These are phyloP conservation scores for Saccharomycopsis sp. DNA, from an alignment of 805 yeast genomes.

Conservation along the genomic window DNA sequence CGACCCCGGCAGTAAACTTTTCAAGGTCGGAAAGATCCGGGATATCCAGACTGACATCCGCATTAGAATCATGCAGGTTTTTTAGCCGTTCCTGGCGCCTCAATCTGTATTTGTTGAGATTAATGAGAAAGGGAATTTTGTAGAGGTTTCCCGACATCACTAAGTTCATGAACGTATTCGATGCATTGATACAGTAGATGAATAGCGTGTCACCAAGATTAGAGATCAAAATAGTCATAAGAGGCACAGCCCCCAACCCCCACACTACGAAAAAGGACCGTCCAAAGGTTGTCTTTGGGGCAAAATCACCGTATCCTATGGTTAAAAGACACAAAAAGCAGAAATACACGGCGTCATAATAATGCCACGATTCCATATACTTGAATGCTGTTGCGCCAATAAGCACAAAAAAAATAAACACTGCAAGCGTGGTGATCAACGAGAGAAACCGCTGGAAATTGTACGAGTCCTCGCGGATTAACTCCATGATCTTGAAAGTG, in stretches of 20 bases:
- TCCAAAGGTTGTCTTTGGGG: conserved; percentile 60
- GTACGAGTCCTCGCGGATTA: conserved; percentile 39
- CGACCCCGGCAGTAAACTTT: neutral
- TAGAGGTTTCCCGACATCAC: conserved; percentile 17
- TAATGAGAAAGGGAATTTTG: conserved; percentile 7
- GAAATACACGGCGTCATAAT: conserved; percentile 67
- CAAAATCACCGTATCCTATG: conserved; percentile 77
- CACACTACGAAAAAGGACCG: conserved; percentile 68
- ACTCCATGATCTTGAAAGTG: conserved; percentile 50
- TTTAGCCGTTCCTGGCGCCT: conserved; percentile 17
- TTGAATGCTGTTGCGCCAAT: conserved; percentile 64
- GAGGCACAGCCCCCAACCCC: conserved; percentile 79
- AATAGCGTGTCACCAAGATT: conserved; percentile 59
- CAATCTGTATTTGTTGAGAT: neutral
- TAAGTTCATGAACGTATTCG: conserved; percentile 12
- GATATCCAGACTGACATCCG: conserved; percentile 14
- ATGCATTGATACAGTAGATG: conserved; percentile 24
- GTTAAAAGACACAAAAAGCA: conserved; percentile 70
- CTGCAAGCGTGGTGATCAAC: conserved; percentile 33
- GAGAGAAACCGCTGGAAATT: conserved; percentile 34
- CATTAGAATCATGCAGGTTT: conserved; percentile 20
- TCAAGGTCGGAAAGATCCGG: neutral
- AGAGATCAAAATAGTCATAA: conserved; percentile 76
- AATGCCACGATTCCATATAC: conserved; percentile 60
- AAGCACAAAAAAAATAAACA: conserved; percentile 58